A percentile compares a stretch with the other conserved stretches of the same genome.
Conservation (phyloP, 1,284 basidiomycete genomes). For the Takashimella koratensis region DNA sequence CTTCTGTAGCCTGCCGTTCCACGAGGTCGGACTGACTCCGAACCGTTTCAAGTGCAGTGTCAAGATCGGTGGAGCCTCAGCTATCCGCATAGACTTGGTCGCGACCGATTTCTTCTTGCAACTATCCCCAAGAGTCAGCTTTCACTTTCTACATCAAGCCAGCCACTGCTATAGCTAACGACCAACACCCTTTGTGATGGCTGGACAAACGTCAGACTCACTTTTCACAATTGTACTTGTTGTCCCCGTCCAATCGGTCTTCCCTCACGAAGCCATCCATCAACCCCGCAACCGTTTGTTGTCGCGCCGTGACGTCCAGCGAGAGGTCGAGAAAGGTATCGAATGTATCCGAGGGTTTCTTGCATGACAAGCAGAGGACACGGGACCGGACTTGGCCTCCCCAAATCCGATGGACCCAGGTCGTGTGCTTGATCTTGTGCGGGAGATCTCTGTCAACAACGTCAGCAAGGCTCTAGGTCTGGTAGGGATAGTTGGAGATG, state of each 20-base stretch:
- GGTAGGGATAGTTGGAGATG: neutral
- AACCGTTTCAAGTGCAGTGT: constrained; percentile 98
- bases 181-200: constrained; percentile 1
- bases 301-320: constrained; percentile 66
- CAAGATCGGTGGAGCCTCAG: constrained; percentile 82
- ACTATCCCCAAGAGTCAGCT: constrained; percentile 11
- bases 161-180: neutral
- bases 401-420: constrained; percentile 92
- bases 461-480: constrained; percentile 4
- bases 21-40: constrained; percentile 37
- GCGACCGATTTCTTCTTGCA: constrained; percentile 45
- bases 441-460: constrained; percentile 64
- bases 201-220: constrained; percentile 51
- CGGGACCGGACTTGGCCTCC: constrained; percentile 89
- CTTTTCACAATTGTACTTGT: constrained; percentile 99
- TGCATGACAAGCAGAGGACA: constrained; percentile 82
- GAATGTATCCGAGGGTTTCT: constrained; percentile 90
- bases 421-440: constrained; percentile 75
- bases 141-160: neutral
- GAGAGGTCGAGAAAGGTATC: constrained; percentile 93
- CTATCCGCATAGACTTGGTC: constrained; percentile 57
- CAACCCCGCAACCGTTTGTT: constrained; percentile 65
- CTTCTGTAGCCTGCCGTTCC: constrained; percentile 68
- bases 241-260: constrained; percentile 79
- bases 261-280: constrained; percentile 76